Base-by-base conservation (phyloP, 352 stramenopile species). In the Globisporangium polare region DNA sequence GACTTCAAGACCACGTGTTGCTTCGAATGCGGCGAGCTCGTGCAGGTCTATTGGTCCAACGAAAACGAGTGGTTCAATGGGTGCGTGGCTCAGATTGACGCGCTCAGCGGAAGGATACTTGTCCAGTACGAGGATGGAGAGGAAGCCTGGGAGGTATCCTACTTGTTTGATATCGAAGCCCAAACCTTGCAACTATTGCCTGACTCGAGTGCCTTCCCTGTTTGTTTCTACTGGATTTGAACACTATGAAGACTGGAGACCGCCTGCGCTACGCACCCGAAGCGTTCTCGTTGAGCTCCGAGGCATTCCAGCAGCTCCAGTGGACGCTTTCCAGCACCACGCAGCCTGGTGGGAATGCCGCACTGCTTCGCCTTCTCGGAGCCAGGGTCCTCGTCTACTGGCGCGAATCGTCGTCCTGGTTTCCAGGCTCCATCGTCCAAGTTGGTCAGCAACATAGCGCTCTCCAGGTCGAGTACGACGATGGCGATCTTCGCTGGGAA, bases 51-150 rank as follows among this genome's bases (percentile, higher is more conserved):
- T 46, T 88, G 78, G 76, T 10, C 27, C 17, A 62, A 83, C 5
- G 74, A 86, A 37, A 63, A 60, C 41, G 57, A 71, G 39, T 88
- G 78, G 78, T 84, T 88, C 37, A 53, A 68, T 41, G 76, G 78
- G 8, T 43, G 20, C 3, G 55, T 70, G 2, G 53, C 63, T 37
- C 52, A 59, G 17, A 22, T 58, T 3, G 68, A 75, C 5, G 20
- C 52, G 20, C 20, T 18, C 5, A 33, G 7, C 0, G 27, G 37
- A 2, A 55, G 60, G n/a, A 79, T 56, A 42, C 71, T 69, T 41
- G 66, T 88, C 10, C 59, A 72, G 20, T 88, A 88, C 51, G 62
- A 74, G 20, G 78, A 88, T 29, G 76, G 74, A 22, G 78, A 88
- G 29, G 35, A 75, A 20, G 63, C 65, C 33, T 88, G 78, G 76